Evolutionary conservation across 106 monocot species (phyloP).

Genomic region (Iris macrosiphon): DNA sequence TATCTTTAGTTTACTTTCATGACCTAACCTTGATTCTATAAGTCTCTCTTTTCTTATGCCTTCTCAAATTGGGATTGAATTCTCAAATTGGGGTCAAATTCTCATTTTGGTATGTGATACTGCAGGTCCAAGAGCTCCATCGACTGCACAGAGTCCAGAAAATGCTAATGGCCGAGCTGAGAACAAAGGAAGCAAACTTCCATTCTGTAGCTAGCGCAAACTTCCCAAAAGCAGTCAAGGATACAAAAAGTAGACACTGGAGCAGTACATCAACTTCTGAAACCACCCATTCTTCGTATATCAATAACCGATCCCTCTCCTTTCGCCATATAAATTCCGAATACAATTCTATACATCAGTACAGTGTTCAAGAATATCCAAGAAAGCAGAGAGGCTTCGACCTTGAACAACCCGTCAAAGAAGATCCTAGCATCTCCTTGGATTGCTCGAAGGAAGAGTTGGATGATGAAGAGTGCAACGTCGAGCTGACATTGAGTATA

Average conservation of each 20-base stretch:
- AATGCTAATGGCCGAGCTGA: constrained; percentile 31
- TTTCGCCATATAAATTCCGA: neutral
- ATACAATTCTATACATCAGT: neutral
- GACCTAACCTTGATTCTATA: too few species aligned
- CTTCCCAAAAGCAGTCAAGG: neutral
- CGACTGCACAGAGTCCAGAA: constrained; percentile 52
- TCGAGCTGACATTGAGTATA: constrained; percentile 48
- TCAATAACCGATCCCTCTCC: neutral
- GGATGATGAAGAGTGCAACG: constrained; percentile 25
- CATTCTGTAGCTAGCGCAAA: neutral
- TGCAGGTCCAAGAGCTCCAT: constrained; percentile 54
- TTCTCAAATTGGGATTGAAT: too few species aligned
- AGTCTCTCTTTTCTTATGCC: too few species aligned
- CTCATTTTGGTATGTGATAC: neutral
- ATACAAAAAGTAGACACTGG: constrained; percentile 6
- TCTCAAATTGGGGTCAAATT: neutral
- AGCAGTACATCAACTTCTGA: constrained; percentile 21
- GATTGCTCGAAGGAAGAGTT: too few species aligned
- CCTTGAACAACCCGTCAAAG: constrained; percentile 1
- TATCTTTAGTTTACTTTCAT: too few species aligned
- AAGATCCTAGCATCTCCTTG: too few species aligned
- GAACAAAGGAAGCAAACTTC: constrained; percentile 8
- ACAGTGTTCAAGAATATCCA: neutral
- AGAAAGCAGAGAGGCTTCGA: constrained; percentile 2
- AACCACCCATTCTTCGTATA: constrained; percentile 20